Base-by-base conservation (phyloP, 768 basidiomycete genomes). In the Auricularia sp. region DNA sequence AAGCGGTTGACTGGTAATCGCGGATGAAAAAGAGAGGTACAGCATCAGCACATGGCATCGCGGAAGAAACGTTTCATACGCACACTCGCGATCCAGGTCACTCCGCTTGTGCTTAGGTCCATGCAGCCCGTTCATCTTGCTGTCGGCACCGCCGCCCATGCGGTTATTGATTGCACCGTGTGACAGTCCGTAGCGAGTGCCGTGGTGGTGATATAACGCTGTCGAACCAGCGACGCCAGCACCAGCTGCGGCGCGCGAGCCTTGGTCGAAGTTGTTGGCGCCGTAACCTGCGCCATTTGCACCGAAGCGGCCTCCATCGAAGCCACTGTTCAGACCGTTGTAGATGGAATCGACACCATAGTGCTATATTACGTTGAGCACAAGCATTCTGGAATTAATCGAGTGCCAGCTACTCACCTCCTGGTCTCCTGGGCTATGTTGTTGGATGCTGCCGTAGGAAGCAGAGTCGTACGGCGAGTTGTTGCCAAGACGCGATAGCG, bases 71-170 rank as follows among this genome's bases (percentile, higher is more conserved):
- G 47, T 18, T 33, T 10, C 53, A 54, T 39, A 72, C 79, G 71
- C 72, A 87, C 83, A 93, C 81, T 92, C 87, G 69, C 93, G 86
- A 74, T 96, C 93, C 71, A 93, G 83, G 70, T 97, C 92, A 44
- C 92, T 92, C 12, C 94, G 84, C 78, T 95, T 96, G 78, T 95
- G 94, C 77, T 96, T 96, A 62, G 93, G 85, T 54, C 94, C 94
- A 70, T 93, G 91, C 56, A 94, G 74, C 23, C 92, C 91, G 70
- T 91, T 92, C 85, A 93, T 91, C 75, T 93, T 93, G 64, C 84
- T 76, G 68, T 91, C 88, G 36, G 73, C 72, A n/a, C 78, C 78
- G 56, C 80, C 79, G 29, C 71, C 66, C 21, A 67, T 62, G 51
- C 77, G 71, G 67, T 74, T 74, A 16, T 79, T 77, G 44, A 90